Evolutionary conservation across 768 basidiomycete species (phyloP).

Genomic region (Trametes cingulata): DNA sequence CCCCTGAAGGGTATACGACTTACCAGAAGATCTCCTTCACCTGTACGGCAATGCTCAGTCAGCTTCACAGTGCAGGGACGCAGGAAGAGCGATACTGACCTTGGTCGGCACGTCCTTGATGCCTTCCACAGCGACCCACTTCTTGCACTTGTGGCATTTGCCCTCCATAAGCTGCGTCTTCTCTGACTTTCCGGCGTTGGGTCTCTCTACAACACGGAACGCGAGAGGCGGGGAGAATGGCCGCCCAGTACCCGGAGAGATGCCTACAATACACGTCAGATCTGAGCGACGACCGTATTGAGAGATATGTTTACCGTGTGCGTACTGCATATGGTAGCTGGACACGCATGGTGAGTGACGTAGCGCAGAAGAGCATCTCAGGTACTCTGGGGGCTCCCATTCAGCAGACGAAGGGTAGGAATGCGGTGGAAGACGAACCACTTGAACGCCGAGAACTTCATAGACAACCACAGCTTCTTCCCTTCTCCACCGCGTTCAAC

Average conservation of each 20-base stretch:
- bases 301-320: conserved; percentile 76
- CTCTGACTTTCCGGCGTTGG: conserved; percentile 57
- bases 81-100: conserved; percentile 36
- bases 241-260: conserved; percentile 63
- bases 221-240: conserved; percentile 79
- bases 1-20: too few species aligned
- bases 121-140: conserved; percentile 74
- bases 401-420: not conserved
- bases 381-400: conserved; percentile 1
- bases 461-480: conserved; percentile 68
- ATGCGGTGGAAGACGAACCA: conserved; percentile 44
- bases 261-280: conserved; percentile 47
- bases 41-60: conserved; percentile 33
- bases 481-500: conserved; percentile 61
- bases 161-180: conserved; percentile 62
- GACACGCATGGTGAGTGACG: not conserved
- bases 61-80: not conserved
- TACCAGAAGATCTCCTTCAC: conserved; percentile 79
- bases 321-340: conserved; percentile 84
- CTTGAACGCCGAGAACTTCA: conserved; percentile 85
- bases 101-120: conserved; percentile 74
- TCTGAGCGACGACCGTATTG: not conserved
- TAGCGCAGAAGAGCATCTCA: not conserved
- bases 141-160: conserved; percentile 73
- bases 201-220: conserved; percentile 52